Conservation (phyloP, 805 yeast genomes). For the Metschnikowia colocasiae region DNA sequence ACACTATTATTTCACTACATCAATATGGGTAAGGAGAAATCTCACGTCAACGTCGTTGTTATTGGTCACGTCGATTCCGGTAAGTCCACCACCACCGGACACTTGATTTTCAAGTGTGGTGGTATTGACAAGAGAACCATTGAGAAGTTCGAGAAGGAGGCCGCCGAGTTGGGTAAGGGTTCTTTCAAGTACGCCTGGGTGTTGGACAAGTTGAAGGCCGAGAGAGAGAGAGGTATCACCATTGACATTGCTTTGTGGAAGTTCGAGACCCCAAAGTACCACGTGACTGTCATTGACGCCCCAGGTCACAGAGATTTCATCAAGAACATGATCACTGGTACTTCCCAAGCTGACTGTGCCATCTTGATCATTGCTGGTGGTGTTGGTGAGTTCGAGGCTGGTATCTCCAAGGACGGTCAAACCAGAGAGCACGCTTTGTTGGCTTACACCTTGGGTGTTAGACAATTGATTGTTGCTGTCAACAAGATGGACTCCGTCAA, state of each 20-base stretch:
- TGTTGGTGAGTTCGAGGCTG: conserved; percentile 93
- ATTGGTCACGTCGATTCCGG: conserved; percentile 99
- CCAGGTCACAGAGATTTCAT: conserved; percentile 97
- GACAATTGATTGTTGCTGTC: conserved; percentile 82
- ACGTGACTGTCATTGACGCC: conserved; percentile 89
- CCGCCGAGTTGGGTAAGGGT: conserved; percentile 95
- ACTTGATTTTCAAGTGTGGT: conserved; percentile 99
- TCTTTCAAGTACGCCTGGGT: conserved; percentile 98
- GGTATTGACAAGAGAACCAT: conserved; percentile 98
- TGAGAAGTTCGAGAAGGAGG: conserved; percentile 97
- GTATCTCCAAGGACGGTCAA: conserved; percentile 92
- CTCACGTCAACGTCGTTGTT: conserved; percentile 89
- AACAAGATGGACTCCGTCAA: conserved; percentile 94
- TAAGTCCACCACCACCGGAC: conserved; percentile 98
- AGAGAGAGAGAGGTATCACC: conserved; percentile 96
- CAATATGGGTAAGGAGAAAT: conserved; percentile 14
- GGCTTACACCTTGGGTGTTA: conserved; percentile 87
- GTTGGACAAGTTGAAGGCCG: conserved; percentile 91
- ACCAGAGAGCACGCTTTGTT: conserved; percentile 84
- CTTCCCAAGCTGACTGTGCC: conserved; percentile 94
- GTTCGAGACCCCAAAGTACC: conserved; percentile 87
- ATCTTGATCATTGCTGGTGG: conserved; percentile 88
- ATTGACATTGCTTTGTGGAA: conserved; percentile 91
- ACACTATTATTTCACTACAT: conserved; percentile 9
- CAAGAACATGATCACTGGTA: conserved; percentile 82